Evolutionary conservation across 495 filamentous ascomycete genomes (phyloP).

Genomic region (Astrothelium macrocarpum): DNA sequence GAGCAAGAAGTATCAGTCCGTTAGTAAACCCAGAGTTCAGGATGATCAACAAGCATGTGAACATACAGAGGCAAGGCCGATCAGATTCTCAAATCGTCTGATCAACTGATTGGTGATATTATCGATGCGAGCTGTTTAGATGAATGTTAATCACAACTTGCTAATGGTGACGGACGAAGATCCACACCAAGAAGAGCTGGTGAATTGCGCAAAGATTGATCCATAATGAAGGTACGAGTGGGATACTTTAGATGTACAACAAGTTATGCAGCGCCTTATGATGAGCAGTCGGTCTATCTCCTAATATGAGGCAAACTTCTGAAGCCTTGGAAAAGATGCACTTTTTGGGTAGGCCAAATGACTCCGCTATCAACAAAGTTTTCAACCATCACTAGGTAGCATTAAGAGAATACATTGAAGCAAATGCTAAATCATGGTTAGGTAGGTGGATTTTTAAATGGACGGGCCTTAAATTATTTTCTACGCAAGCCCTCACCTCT

Average conservation of each 20-base stretch:
- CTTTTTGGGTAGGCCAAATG: too few relatives aligned
- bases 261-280: neutral
- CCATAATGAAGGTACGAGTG: neutral
- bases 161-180: too few relatives aligned
- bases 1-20: constrained; percentile 28
- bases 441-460: too few relatives aligned
- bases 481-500: too few relatives aligned
- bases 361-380: too few relatives aligned
- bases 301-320: too few relatives aligned
- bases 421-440: too few relatives aligned
- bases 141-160: neutral
- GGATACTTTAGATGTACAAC: neutral
- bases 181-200: constrained; percentile 1
- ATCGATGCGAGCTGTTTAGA: neutral
- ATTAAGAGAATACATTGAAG: too few relatives aligned
- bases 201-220: neutral
- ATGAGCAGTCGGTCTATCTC: too few relatives aligned
- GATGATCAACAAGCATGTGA: neutral
- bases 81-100: constrained; percentile 52
- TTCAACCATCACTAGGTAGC: too few relatives aligned
- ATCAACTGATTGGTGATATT: constrained; percentile 31
- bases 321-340: too few relatives aligned
- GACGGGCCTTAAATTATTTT: too few relatives aligned
- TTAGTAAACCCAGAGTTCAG: constrained; percentile 28
- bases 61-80: constrained; percentile 46